A percentile compares a stretch with the other conserved stretches of the same genome.
Conservation (phyloP, 345 rosid species). For the Dipteronia dyeriana region DNA sequence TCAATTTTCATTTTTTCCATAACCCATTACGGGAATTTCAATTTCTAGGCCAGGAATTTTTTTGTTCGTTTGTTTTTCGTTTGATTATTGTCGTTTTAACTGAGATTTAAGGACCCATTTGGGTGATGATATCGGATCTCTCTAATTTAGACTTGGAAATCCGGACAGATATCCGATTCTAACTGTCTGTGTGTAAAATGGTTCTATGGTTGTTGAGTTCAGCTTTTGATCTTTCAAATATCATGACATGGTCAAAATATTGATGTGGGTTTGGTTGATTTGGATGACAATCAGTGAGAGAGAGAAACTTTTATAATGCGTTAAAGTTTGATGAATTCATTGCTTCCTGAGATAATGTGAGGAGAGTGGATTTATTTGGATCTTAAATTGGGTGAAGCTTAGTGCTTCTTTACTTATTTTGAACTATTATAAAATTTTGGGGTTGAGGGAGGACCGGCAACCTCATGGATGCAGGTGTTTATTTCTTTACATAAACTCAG, state of each 20-base stretch:
- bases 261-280: conserved; percentile 18
- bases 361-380: conserved; percentile 4
- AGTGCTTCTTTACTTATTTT: background rate
- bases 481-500: background rate
- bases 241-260: background rate
- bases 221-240: conserved; percentile 3
- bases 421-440: too few relatives aligned
- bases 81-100: background rate
- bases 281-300: background rate
- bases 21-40: too few relatives aligned
- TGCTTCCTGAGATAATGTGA: background rate
- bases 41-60: background rate
- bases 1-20: conserved; percentile 8
- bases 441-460: too few relatives aligned
- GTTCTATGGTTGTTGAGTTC: background rate
- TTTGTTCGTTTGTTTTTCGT: background rate
- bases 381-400: background rate
- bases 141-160: conserved; percentile 5
- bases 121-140: conserved; percentile 29
- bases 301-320: background rate
- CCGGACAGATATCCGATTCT: background rate
- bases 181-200: background rate
- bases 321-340: conserved; percentile 7
- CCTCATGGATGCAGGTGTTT: too few relatives aligned
- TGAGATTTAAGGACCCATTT: conserved; percentile 15